Conservation (phyloP, 169 alveolate species). For the Plasmodium reichenowi region DNA sequence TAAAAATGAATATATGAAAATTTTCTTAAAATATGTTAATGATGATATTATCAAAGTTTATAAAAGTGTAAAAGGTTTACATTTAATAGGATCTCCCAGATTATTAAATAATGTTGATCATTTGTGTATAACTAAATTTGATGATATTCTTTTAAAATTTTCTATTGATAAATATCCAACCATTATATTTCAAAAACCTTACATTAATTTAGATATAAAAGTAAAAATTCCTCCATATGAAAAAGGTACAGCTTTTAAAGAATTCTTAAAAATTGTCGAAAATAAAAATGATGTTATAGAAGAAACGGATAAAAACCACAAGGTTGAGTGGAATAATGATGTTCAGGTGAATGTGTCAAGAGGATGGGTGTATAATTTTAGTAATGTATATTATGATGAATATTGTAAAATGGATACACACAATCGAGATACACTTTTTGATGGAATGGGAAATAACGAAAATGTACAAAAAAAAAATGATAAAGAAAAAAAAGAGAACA, state of each 20-base stretch:
- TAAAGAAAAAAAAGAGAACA: not conserved
- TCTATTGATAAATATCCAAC: conserved; percentile 65
- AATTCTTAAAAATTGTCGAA: conserved; percentile 44
- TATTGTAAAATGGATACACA: conserved; percentile 13
- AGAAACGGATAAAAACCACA: conserved; percentile 33
- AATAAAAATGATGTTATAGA: conserved; percentile 29
- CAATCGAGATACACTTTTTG: not conserved
- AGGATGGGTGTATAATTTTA: conserved; percentile 73
- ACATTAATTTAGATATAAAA: conserved; percentile 21
- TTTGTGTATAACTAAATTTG: conserved; percentile 50
- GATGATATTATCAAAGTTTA: conserved; percentile 64
- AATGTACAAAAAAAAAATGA: not conserved
- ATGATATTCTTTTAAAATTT: conserved; percentile 38
- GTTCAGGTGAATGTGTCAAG: conserved; percentile 31
- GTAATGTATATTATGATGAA: conserved; percentile 24
- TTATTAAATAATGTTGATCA: conserved; percentile 53
- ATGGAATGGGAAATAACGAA: not conserved
- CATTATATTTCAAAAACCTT: conserved; percentile 45
- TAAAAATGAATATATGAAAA: conserved; percentile 37
- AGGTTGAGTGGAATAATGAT: conserved; percentile 66
- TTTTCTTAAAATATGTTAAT: conserved; percentile 47
- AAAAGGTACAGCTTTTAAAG: conserved; percentile 64
- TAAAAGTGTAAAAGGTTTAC: conserved; percentile 30
- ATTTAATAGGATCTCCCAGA: conserved; percentile 69
- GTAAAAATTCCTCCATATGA: conserved; percentile 67